Conservation (phyloP, 2,329 filamentous ascomycete genomes). For the Colletotrichum cuscutae region DNA sequence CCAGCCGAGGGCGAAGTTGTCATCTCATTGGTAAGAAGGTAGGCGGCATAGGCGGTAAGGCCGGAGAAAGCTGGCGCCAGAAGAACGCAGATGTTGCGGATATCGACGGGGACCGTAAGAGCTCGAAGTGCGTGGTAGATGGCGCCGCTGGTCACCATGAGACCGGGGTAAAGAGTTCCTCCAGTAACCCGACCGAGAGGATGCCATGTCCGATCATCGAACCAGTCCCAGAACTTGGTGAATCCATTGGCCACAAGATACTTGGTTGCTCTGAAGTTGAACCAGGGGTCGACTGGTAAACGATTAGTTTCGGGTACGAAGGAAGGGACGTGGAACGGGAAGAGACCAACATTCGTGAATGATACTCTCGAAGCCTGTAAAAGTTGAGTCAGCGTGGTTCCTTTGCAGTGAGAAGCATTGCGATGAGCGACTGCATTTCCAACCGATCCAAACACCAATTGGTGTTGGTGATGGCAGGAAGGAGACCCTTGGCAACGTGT, state of each 20-base stretch:
- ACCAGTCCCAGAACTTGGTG: constrained; percentile 99
- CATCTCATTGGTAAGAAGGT: constrained; percentile 98
- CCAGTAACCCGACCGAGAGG: constrained; percentile 97
- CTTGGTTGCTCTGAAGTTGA: constrained; percentile 98
- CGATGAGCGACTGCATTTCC: background rate
- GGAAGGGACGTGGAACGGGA: constrained; percentile 20
- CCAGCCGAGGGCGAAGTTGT: constrained; percentile 93
- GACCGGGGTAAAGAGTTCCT: constrained; percentile 96
- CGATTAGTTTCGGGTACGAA: constrained; percentile 39
- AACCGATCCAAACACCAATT: constrained; percentile 6
- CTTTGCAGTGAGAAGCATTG: background rate
- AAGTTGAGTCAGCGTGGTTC: constrained; percentile 43
- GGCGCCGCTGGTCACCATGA: constrained; percentile 98
- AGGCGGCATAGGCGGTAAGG: constrained; percentile 90
- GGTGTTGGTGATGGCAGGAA: constrained; percentile 1
- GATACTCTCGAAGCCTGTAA: constrained; percentile 92
- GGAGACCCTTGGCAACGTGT: constrained; percentile 16
- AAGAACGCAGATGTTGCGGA: constrained; percentile 97
- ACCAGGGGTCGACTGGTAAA: constrained; percentile 93
- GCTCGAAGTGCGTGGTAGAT: constrained; percentile 95
- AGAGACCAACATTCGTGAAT: constrained; percentile 94
- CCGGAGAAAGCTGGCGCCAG: constrained; percentile 95
- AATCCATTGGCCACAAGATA: constrained; percentile 97
- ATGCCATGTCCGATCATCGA: constrained; percentile 99
- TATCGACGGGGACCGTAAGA: constrained; percentile 92